Percentiles rank a stretch among this genome's conserved stretches.
Conservation (phyloP, 2,329 filamentous ascomycete genomes). For the Bimuria novae-zelandiae region DNA sequence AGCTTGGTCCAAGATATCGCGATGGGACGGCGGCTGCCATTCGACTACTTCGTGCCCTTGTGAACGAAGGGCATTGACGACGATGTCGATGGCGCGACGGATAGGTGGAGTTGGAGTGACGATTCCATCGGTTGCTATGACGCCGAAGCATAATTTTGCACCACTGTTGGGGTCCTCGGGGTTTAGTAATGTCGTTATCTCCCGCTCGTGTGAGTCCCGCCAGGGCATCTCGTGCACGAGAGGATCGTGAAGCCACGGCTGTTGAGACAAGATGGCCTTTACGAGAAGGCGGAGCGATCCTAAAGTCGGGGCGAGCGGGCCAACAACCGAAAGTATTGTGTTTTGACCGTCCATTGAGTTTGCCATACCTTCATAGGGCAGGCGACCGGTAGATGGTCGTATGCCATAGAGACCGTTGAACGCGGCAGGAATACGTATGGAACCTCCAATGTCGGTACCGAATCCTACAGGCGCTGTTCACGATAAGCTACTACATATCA, state of each 20-base stretch:
- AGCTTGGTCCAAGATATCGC: slow-evolving; percentile 22
- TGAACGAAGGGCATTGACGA: slow-evolving; percentile 26
- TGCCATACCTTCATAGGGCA: slow-evolving; percentile 54
- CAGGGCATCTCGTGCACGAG: slow-evolving; percentile 69
- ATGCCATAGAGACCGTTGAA: slow-evolving; percentile 64
- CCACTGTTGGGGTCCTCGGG: slow-evolving; percentile 18
- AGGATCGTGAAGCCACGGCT: slow-evolving; percentile 71
- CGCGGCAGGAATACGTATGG: slow-evolving; percentile 61
- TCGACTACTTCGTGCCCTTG: slow-evolving; percentile 37
- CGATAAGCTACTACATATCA: slow-evolving; percentile 8
- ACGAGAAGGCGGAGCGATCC: slow-evolving; percentile 61
- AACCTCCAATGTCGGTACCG: slow-evolving; percentile 63
- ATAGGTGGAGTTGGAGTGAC: slow-evolving; percentile 45
- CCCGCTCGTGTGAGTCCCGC: slow-evolving; percentile 52
- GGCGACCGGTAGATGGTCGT: slow-evolving; percentile 57
- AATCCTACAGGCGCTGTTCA: slow-evolving; percentile 54
- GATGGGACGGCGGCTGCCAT: slow-evolving; percentile 35
- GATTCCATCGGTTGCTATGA: slow-evolving; percentile 40
- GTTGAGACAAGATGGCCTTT: slow-evolving; percentile 59
- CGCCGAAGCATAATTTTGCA: slow-evolving; percentile 38
- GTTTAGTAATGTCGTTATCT: slow-evolving; percentile 46
- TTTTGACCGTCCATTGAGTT: slow-evolving; percentile 69
- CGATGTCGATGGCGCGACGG: slow-evolving; percentile 36
- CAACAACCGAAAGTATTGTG: slow-evolving; percentile 65
- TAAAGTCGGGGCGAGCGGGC: slow-evolving; percentile 63